A percentile compares a stretch with the other conserved stretches of the same genome.
Conservation (phyloP, 495 filamentous ascomycete species). For the Parathielavia hyrcaniae region DNA sequence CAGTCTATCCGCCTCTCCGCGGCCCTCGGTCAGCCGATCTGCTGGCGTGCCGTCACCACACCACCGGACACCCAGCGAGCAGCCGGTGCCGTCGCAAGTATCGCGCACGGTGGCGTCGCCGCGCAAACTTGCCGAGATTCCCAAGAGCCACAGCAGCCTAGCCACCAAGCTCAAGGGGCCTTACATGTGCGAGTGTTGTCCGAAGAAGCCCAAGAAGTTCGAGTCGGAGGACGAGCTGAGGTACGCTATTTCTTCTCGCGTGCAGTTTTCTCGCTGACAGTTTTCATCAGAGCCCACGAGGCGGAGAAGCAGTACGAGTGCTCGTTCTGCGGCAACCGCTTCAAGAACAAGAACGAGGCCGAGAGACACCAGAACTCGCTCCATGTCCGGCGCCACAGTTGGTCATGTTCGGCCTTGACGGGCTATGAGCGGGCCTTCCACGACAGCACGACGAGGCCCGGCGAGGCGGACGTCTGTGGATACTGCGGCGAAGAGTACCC, state of each 20-base stretch:
- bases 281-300: constrained; percentile 54
- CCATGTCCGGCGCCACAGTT: constrained; percentile 90
- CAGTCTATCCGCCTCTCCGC: constrained; percentile 58
- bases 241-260: constrained; percentile 48
- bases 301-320: constrained; percentile 96
- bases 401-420: constrained; percentile 89
- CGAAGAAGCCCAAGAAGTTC: constrained; percentile 98
- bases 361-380: constrained; percentile 96
- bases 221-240: constrained; percentile 77
- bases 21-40: constrained; percentile 42
- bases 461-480: constrained; percentile 73
- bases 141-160: constrained; percentile 35
- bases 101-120: constrained; percentile 40
- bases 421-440: constrained; percentile 80
- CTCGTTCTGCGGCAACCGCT: constrained; percentile 84
- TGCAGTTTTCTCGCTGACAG: background rate
- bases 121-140: constrained; percentile 43
- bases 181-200: constrained; percentile 93
- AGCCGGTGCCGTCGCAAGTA: constrained; percentile 23
- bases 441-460: constrained; percentile 54
- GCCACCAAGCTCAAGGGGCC: constrained; percentile 45
- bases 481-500: constrained; percentile 94
- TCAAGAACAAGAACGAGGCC: constrained; percentile 99
- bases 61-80: constrained; percentile 41
- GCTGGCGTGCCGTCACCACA: constrained; percentile 34